Evolutionary conservation across 2,329 filamentous ascomycete genomes (phyloP), one percentile per base, ranked within the genome.

Genomic region (Aspergillus proliferans): DNA sequence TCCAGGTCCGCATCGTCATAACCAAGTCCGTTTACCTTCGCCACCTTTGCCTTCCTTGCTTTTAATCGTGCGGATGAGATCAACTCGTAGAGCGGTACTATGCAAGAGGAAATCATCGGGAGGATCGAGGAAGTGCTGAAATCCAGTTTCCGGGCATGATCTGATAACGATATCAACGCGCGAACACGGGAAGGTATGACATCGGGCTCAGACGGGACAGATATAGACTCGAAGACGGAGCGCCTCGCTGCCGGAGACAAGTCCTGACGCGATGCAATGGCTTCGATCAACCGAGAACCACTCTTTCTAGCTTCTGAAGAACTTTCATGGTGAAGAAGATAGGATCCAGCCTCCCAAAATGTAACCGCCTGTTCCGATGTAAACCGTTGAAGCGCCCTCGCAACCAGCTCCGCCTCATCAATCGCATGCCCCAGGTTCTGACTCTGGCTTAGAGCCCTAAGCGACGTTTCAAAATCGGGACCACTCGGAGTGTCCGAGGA

Each of bases 61-160:
- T 65, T 72, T 8, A 65, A 61, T 6, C 70, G 66, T n/a, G 59
- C 57, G 7, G 60, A 53, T 6, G 69, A 63, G 8, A 71, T 65
- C 6, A 59, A 45, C 15, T 68, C 65, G 54, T 72, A 72, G 8
- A 72, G 58, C 5, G 69, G 68, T 12, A 67, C 56, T 19, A 71
- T 60, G 56, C 68, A 72, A 8, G 65, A 63, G 6, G 68, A 68
- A 28, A 71, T 61, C n/a, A 69, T 62, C 7, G 64, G 68, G 12
- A 73, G 55, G 33, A 72, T 60, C 5, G 70, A 70, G 4, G 63
- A 62, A 28, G 61, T 58, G 24, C 68, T 60, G 53, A 71, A 72
- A 28, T 73, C 70, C 39, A 72, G 50, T 49, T 71, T 72, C 42
- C 69, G 64, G 42, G 69, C 70, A 59, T 73, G 69, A 45, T 73